Evolutionary conservation across 2,329 filamentous ascomycete genomes (phyloP), one percentile per base, ranked within the genome.

Genomic region (Phialophora tarda): DNA sequence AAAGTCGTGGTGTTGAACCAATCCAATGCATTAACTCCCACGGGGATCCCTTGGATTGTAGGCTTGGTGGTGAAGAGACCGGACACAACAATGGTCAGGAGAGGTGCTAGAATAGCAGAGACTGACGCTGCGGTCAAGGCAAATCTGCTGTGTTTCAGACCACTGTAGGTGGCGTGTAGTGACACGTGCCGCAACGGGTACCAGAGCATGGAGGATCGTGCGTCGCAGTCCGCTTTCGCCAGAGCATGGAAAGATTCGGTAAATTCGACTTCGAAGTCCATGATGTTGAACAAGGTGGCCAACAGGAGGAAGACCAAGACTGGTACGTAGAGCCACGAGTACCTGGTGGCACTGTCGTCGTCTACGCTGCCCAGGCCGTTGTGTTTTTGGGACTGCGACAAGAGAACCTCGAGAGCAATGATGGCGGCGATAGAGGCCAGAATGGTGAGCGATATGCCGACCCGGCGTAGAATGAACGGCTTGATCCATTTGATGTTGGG

Each of bases 321-420:
- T 70, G 63, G 75, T 11, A 75, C 69, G 41, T 76, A 76, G 7
- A 68, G 58, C 68, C 68, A 70, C n/a, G 59, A 63, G 41, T 70
- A 70, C 44, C 68, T 63, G 4, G 59, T 70, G n/a, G 58, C 54
- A 28, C 48, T 59, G n/a, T 61, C 28, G 14, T 56, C 59, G 8
- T 56, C 34, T 10, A 70, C 68, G 30, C 6, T 66, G 10, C 58
- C 68, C 14, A 70, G 59, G 32, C 68, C 68, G 23, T 68, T 44
- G 30, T 70, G 51, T 24, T 34, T 59, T 38, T 59, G 62, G 12
- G 68, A 70, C 44, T 62, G 47, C 14, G 65, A 67, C n/a, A 65
- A 47, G 12, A 70, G 41, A 23, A 64, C 57, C 48, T 70, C 68
- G 6, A 70, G 53, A 10, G 66, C 30, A 21, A 70, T 59, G 11